phyloP scores from a whole-genome alignment of 2,329 filamentous ascomycete genomes.

The Colletotrichum coccodes region DNA sequence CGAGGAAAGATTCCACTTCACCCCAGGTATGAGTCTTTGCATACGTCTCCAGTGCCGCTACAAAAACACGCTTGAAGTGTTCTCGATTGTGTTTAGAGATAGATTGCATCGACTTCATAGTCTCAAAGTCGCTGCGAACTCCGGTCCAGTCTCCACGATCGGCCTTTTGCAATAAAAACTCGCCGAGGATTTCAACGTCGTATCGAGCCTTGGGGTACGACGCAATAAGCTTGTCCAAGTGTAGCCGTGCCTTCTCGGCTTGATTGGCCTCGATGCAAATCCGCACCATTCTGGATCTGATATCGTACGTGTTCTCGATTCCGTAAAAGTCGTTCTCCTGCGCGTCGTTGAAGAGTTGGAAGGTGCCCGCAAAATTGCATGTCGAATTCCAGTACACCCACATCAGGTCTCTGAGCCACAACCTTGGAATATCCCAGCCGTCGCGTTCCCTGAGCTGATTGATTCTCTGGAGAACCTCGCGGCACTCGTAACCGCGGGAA shows the following conservation, averaged over 20 bases:
- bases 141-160: conserved; percentile 52
- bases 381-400: conserved; percentile 14
- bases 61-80: conserved; percentile 45
- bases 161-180: conserved; percentile 49
- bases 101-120: conserved; percentile 37
- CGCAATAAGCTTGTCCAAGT: conserved; percentile 2
- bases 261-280: conserved; percentile 28
- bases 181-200: conserved; percentile 40
- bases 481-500: conserved; percentile 14
- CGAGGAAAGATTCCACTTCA: conserved; percentile 52
- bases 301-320: conserved; percentile 6
- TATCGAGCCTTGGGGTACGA: not conserved
- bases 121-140: conserved; percentile 46
- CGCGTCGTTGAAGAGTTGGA: conserved; percentile 14
- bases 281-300: conserved; percentile 24
- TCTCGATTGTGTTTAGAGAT: conserved; percentile 14
- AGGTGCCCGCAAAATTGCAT: not conserved
- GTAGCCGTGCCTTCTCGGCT: not conserved
- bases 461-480: conserved; percentile 18
- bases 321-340: conserved; percentile 18
- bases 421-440: conserved; percentile 4
- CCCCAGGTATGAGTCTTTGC: conserved; percentile 47
- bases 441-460: conserved; percentile 9
- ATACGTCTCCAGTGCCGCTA: conserved; percentile 51
- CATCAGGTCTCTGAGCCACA: conserved; percentile 8